These are phyloP conservation scores for Solanum paucissectum DNA, from an alignment of 257 asterid species.

Conservation along the genomic window DNA sequence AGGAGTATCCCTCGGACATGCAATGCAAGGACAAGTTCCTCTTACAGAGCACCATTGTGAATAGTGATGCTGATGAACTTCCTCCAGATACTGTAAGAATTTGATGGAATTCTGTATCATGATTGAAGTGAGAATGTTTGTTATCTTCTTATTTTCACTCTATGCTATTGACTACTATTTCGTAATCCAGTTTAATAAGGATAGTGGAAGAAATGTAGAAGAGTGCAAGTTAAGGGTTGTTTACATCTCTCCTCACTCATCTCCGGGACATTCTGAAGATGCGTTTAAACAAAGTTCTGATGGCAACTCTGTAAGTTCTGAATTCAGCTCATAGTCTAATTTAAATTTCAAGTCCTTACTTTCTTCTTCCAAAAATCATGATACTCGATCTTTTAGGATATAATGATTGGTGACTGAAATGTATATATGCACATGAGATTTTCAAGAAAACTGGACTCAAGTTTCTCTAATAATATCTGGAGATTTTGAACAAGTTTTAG, in stretches of 20 bases:
- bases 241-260: conserved; percentile 32
- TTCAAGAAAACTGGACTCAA: background rate
- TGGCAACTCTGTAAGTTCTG: conserved; percentile 26
- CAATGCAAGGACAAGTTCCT: conserved; percentile 82
- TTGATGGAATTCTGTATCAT: background rate
- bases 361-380: background rate
- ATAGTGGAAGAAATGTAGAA: conserved; percentile 39
- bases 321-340: background rate
- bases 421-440: background rate
- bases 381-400: background rate
- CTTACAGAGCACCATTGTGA: conserved; percentile 50
- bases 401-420: background rate
- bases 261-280: conserved; percentile 19
- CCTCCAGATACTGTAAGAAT: conserved; percentile 49
- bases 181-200: conserved; percentile 54
- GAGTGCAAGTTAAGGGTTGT: conserved; percentile 70
- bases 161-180: background rate
- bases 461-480: background rate
- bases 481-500: background rate
- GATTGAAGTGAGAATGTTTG: background rate
- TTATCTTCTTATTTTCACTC: background rate
- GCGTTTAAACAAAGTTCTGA: conserved; percentile 14
- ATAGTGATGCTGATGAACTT: conserved; percentile 51
- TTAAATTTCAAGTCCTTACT: background rate
- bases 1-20: conserved; percentile 68